These are phyloP conservation scores for Circinella umbellata DNA, from an alignment of 371 early-diverging fungal genomes.

Conservation along the genomic window DNA sequence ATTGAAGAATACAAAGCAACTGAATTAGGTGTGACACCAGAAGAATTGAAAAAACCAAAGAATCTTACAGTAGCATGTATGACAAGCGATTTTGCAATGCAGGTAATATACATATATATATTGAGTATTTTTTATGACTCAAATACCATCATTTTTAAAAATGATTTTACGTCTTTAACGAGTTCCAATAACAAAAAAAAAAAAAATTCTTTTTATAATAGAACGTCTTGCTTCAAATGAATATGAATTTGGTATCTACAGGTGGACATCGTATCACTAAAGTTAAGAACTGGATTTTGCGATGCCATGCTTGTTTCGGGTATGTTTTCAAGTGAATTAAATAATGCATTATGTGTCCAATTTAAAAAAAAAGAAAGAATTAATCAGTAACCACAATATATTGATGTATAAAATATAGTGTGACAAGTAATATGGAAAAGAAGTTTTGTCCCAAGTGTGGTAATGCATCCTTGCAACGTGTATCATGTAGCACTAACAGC, in stretches of 20 bases:
- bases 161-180: too few species aligned
- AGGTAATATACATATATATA: constrained; percentile 50
- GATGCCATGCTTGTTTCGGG: constrained; percentile 96
- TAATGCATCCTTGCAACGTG: constrained; percentile 84
- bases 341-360: neutral
- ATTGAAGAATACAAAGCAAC: constrained; percentile 70
- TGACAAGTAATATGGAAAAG: constrained; percentile 85
- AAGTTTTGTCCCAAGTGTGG: constrained; percentile 96
- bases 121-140: neutral
- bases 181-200: too few species aligned
- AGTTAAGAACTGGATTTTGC: constrained; percentile 87
- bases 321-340: constrained; percentile 39
- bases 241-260: constrained; percentile 79
- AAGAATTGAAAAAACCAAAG: constrained; percentile 47
- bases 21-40: constrained; percentile 51
- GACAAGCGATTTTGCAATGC: constrained; percentile 96
- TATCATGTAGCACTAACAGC: constrained; percentile 80
- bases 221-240: constrained; percentile 95
- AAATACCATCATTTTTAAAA: too few species aligned
- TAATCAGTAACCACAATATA: too few species aligned
- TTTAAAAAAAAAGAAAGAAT: too few species aligned
- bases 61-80: constrained; percentile 85
- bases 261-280: constrained; percentile 84
- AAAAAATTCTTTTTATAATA: constrained; percentile 7
- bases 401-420: constrained; percentile 32